These are phyloP conservation scores for Aspergillus biplanus DNA, from an alignment of 495 filamentous ascomycete genomes.

Conservation along the genomic window DNA sequence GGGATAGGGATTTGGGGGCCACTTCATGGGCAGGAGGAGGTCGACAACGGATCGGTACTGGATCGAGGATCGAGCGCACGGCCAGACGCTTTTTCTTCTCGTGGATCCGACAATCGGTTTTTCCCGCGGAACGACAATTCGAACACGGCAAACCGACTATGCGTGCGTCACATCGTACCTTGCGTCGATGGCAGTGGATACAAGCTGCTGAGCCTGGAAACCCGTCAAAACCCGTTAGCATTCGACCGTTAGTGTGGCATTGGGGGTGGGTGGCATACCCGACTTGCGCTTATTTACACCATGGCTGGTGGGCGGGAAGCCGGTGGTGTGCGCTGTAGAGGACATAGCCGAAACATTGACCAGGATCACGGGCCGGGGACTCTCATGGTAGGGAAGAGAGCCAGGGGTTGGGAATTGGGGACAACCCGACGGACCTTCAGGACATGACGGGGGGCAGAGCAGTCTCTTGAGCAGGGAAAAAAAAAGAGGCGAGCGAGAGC, in stretches of 20 bases:
- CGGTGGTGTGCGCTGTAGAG: constrained; percentile 29
- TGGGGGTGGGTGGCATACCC: constrained; percentile 20
- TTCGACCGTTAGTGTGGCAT: background rate
- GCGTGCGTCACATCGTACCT: constrained; percentile 54
- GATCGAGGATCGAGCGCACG: constrained; percentile 51
- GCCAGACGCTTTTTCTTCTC: constrained; percentile 53
- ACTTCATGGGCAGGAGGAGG: constrained; percentile 37
- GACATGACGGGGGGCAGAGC: constrained; percentile 9
- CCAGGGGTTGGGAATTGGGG: background rate
- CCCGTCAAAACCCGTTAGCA: background rate
- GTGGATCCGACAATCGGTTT: constrained; percentile 51
- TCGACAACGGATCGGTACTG: constrained; percentile 53
- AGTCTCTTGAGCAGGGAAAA: background rate
- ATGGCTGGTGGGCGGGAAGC: constrained; percentile 26
- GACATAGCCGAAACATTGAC: constrained; percentile 38
- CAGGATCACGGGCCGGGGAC: constrained; percentile 24
- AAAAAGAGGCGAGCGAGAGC: constrained; percentile 4
- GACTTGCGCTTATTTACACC: constrained; percentile 38
- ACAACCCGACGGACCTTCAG: background rate
- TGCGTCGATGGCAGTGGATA: constrained; percentile 53
- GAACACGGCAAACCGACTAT: constrained; percentile 49
- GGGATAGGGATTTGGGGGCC: constrained; percentile 28
- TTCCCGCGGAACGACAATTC: constrained; percentile 51
- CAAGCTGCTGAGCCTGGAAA: constrained; percentile 47
- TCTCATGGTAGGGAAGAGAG: constrained; percentile 12